Conservation (phyloP, 345 rosid species). For the Gossypium ekmanianum region DNA sequence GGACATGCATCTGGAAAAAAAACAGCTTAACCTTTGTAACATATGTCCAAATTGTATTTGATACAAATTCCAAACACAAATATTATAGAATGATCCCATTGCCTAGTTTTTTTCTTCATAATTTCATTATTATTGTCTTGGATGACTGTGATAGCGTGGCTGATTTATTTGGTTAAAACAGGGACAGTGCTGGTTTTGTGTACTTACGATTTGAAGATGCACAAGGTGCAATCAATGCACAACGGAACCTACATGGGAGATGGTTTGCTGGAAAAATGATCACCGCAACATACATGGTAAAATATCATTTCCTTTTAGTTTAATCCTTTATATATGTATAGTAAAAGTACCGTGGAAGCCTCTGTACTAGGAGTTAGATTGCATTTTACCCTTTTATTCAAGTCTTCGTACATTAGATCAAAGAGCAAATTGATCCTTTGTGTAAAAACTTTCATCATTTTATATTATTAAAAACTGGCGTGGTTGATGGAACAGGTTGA, state of each 20-base stretch:
- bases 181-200: conserved; percentile 83
- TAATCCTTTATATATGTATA: no score
- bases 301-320: background rate
- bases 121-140: background rate
- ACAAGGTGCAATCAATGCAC: conserved; percentile 66
- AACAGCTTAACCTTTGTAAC: no score
- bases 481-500: no score
- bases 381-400: no score
- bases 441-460: no score
- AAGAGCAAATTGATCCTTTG: no score
- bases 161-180: conserved; percentile 23
- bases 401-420: no score
- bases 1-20: no score
- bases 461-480: no score
- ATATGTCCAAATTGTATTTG: background rate
- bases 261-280: conserved; percentile 99
- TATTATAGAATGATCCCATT: background rate
- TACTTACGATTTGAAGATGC: conserved; percentile 66
- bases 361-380: no score
- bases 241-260: conserved; percentile 84
- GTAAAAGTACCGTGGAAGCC: no score
- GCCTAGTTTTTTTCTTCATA: background rate
- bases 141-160: background rate
- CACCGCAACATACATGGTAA: conserved; percentile 85
- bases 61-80: background rate